phyloP scores from a whole-genome alignment of 371 early-diverging fungal genomes.

The Rhizopus arrhizus region DNA sequence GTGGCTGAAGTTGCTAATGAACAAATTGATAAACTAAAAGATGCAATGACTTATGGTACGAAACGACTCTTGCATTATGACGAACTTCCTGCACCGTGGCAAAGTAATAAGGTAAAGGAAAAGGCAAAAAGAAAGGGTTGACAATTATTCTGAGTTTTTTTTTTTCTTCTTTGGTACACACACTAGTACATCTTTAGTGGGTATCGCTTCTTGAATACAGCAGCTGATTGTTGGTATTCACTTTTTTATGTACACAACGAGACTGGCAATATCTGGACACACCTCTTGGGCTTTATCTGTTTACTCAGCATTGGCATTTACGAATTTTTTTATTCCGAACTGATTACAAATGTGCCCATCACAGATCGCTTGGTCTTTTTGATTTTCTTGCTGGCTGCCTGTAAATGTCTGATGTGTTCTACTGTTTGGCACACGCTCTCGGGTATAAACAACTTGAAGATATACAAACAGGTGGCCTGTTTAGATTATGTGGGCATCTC shows the following conservation, averaged over 20 bases:
- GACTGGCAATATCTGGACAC: conserved; percentile 83
- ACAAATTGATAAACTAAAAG: conserved; percentile 46
- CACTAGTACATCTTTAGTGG: conserved; percentile 61
- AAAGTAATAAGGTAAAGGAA: conserved; percentile 43
- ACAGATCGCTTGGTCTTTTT: conserved; percentile 59
- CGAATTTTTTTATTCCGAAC: conserved; percentile 49
- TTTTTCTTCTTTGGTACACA: not conserved
- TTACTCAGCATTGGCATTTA: conserved; percentile 61
- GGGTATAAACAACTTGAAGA: conserved; percentile 72
- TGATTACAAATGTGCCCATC: conserved; percentile 52
- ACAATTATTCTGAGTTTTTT: not conserved
- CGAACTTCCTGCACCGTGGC: conserved; percentile 51
- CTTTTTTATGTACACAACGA: conserved; percentile 81
- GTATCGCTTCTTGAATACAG: conserved; percentile 75
- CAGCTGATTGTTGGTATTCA: conserved; percentile 67
- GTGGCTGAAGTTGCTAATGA: conserved; percentile 45
- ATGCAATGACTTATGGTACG: conserved; percentile 41
- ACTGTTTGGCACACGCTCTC: conserved; percentile 74
- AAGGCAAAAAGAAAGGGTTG: too few species aligned
- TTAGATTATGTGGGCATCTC: conserved; percentile 87
- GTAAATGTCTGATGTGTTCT: conserved; percentile 74
- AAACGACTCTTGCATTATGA: conserved; percentile 47
- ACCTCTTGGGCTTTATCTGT: conserved; percentile 69
- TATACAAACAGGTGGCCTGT: conserved; percentile 56
- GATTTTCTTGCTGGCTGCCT: conserved; percentile 65